Base-by-base conservation (phyloP, 768 basidiomycete species). In the Nidularia pulvinata region DNA sequence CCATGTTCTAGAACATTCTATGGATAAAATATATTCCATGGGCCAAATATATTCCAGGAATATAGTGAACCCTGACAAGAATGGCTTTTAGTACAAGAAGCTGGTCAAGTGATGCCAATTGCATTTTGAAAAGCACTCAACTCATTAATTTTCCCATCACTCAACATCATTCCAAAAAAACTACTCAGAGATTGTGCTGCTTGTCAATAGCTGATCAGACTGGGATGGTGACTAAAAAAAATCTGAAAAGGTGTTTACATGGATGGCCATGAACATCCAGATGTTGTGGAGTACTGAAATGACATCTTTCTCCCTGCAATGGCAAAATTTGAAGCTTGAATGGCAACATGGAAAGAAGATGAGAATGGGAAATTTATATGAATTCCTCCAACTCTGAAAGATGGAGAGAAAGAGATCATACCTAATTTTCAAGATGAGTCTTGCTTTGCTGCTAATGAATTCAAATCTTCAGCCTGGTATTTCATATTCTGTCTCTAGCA, bases 201-300 rank as follows among this genome's bases (percentile, higher is more conserved):
- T 39, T 39, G 37, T 10, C 37, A 39, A 39, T 39, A n/a, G 37
- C n/a, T 39, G 37, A 39, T 39, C 9, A 10, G 37, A n/a, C 37
- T 39, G n/a, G 60, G 58, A 34, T 56, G 19, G 30, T 1, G 25
- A 1, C n/a, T 4, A 9, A 52, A 22, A 10, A 7, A 30, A 10
- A 4, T 32, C 4, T n/a, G 53, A 35, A 65, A 69, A 42, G 62
- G 67, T 2, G 37, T 63, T 3, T 67, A 65, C 54, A 43, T 62
- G 46, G 62, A 68, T 54, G 61, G 63, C 1, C 66, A 68, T 56
- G 63, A 66, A 37, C 49, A 52, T 1, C 35, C 50, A 5, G 64
- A 19, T 19, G 19, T 19, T 19, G 19, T 19, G 19, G 19, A 19
- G 19, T 19, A 19, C 19, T 19, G 19, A 67, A 56, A 62, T 68